Conservation (phyloP, 2,329 filamentous ascomycete species). For the Hymenoscyphus fraxineus region DNA sequence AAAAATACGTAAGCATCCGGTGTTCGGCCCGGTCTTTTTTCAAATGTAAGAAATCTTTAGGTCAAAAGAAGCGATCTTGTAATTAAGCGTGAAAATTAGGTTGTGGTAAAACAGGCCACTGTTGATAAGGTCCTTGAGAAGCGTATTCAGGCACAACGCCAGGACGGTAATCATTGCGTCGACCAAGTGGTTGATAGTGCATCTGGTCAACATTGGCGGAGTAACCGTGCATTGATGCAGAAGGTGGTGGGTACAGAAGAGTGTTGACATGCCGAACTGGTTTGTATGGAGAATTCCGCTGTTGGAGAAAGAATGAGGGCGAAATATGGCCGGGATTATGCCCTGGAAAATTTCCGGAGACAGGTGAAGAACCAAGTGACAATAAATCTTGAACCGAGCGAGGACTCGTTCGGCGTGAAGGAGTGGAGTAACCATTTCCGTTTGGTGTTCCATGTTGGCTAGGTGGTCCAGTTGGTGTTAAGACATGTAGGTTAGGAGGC, state of each 20-base stretch:
- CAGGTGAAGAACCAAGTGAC: constrained; percentile 37
- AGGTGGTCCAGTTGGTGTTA: constrained; percentile 30
- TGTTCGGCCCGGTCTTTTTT: not conserved
- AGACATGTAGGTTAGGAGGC: constrained; percentile 40
- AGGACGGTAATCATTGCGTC: constrained; percentile 62
- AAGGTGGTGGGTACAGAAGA: constrained; percentile 82
- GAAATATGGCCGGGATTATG: constrained; percentile 57
- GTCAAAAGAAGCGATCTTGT: not conserved
- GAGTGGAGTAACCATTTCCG: constrained; percentile 33
- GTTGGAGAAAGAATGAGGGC: constrained; percentile 80
- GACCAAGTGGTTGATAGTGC: constrained; percentile 77
- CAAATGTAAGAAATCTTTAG: constrained; percentile 2
- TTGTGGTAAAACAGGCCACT: constrained; percentile 34
- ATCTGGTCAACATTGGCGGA: constrained; percentile 64
- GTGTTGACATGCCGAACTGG: constrained; percentile 87
- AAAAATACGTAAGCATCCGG: not conserved
- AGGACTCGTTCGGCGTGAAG: constrained; percentile 35
- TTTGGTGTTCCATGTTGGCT: constrained; percentile 20
- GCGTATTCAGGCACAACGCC: constrained; percentile 65
- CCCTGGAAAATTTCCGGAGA: constrained; percentile 37
- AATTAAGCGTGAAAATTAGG: constrained; percentile 35
- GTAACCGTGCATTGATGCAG: constrained; percentile 72
- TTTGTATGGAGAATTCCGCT: constrained; percentile 87
- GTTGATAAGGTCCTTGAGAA: constrained; percentile 21
- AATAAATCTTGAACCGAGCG: constrained; percentile 34